Percentiles rank a stretch among this genome's conserved stretches.
Evolutionary conservation across 306 rosid species (phyloP).

Genomic region (Quillaja saponaria): DNA sequence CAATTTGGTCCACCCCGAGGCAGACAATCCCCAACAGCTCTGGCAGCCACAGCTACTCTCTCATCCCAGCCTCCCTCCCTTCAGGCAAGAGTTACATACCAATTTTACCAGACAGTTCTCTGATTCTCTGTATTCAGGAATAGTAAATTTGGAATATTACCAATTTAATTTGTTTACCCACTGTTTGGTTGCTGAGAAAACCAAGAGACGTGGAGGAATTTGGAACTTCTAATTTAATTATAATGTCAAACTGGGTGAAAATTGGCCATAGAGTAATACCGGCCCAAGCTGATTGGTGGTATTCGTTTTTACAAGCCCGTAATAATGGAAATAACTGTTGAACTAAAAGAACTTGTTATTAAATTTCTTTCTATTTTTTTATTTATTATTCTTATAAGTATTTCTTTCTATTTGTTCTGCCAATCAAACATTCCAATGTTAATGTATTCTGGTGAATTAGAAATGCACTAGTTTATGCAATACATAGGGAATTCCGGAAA

Average conservation of each 20-base stretch:
- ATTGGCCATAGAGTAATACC: not conserved
- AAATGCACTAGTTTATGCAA: no score
- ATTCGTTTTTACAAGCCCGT: not conserved
- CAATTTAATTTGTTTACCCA: not conserved
- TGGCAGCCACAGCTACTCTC: conserved; percentile 47
- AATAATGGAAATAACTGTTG: not conserved
- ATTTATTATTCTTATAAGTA: not conserved
- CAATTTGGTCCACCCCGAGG: conserved; percentile 23
- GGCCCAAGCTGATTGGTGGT: not conserved
- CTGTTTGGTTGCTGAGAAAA: not conserved
- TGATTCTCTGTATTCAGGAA: not conserved
- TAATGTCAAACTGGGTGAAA: not conserved
- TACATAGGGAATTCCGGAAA: no score
- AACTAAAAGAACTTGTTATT: not conserved
- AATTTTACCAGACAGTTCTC: not conserved
- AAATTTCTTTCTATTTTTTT: no score
- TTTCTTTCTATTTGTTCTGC: no score
- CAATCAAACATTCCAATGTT: no score
- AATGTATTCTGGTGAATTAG: no score
- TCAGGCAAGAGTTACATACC: conserved; percentile 43
- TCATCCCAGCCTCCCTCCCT: conserved; percentile 58
- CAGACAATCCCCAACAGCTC: conserved; percentile 40
- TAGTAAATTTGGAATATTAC: not conserved
- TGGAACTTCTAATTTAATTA: not conserved
- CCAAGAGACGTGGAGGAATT: not conserved